phyloP scores from a whole-genome alignment of 2,329 filamentous ascomycete species.

The Cladosporium sp. region DNA sequence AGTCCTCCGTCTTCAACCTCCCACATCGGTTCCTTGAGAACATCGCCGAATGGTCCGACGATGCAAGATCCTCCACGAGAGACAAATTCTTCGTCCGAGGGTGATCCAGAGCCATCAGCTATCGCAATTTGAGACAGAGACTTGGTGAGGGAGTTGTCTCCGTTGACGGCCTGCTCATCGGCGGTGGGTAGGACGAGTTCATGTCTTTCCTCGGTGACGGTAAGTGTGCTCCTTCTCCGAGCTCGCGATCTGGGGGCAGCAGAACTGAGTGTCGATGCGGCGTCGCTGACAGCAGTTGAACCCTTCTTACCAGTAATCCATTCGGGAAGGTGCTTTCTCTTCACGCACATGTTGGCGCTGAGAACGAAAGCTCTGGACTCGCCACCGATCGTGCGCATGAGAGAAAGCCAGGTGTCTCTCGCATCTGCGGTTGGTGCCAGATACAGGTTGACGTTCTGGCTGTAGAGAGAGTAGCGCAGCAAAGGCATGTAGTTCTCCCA shows the following conservation, averaged over 20 bases:
- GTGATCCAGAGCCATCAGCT: constrained; percentile 11
- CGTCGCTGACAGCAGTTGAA: background rate
- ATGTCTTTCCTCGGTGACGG: constrained; percentile 46
- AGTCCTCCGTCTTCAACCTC: constrained; percentile 64
- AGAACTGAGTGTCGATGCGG: background rate
- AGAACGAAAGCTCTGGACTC: constrained; percentile 85
- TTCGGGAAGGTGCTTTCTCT: constrained; percentile 50
- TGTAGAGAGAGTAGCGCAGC: constrained; percentile 75
- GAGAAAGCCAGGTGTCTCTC: constrained; percentile 72
- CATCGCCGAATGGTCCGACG: constrained; percentile 71
- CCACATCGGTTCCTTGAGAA: constrained; percentile 77
- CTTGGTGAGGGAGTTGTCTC: constrained; percentile 7
- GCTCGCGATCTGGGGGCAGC: constrained; percentile 14
- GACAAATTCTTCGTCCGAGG: constrained; percentile 48
- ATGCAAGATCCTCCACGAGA: constrained; percentile 79
- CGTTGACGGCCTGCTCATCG: constrained; percentile 10
- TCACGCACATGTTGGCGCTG: constrained; percentile 77
- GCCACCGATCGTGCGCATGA: constrained; percentile 76
- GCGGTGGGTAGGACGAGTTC: constrained; percentile 45
- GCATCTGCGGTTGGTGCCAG: constrained; percentile 85
- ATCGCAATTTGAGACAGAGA: constrained; percentile 7
- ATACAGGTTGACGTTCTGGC: constrained; percentile 87
- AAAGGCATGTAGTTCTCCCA: constrained; percentile 98
- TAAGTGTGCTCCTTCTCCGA: constrained; percentile 38
- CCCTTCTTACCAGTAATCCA: constrained; percentile 46